phyloP scores from a whole-genome alignment of 2,329 filamentous ascomycete genomes.

The Aureobasidium sp. region DNA sequence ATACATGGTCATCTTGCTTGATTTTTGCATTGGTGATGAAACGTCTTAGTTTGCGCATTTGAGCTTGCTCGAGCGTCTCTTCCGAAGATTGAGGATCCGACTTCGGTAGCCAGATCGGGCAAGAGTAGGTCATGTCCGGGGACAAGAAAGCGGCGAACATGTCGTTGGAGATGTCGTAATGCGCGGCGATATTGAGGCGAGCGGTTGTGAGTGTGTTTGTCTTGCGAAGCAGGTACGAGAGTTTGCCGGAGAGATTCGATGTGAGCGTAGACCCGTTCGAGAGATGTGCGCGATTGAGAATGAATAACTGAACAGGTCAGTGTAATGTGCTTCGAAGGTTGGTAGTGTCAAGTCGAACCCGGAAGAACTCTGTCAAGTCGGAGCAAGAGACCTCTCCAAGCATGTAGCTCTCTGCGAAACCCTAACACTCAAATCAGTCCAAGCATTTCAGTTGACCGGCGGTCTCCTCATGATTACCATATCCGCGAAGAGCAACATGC shows the following conservation, averaged over 20 bases:
- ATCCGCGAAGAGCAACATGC: conserved; percentile 61
- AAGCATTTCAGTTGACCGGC: neutral
- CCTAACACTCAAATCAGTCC: conserved; percentile 25
- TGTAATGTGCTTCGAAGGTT: neutral
- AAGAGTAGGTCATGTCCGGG: conserved; percentile 71
- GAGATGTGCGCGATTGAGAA: conserved; percentile 58
- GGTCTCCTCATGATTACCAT: conserved; percentile 43
- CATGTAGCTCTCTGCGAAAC: conserved; percentile 68
- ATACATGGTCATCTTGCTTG: conserved; percentile 58
- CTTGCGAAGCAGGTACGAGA: conserved; percentile 47
- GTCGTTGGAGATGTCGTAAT: conserved; percentile 70
- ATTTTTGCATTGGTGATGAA: conserved; percentile 61
- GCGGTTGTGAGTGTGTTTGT: conserved; percentile 47
- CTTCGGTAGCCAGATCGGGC: conserved; percentile 55
- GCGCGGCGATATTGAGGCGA: conserved; percentile 60
- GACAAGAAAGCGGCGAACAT: conserved; percentile 70
- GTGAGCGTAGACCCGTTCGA: conserved; percentile 58
- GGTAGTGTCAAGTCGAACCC: neutral
- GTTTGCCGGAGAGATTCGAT: conserved; percentile 51
- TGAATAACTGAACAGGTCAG: conserved; percentile 52
- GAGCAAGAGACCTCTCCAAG: conserved; percentile 61
- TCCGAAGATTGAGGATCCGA: conserved; percentile 35
- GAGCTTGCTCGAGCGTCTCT: conserved; percentile 58
- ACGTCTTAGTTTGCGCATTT: conserved; percentile 58
- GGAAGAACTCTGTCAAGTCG: conserved; percentile 62